Evolutionary conservation across 2,329 filamentous ascomycete species (phyloP).

Genomic region (Trichophyton rubrum): DNA sequence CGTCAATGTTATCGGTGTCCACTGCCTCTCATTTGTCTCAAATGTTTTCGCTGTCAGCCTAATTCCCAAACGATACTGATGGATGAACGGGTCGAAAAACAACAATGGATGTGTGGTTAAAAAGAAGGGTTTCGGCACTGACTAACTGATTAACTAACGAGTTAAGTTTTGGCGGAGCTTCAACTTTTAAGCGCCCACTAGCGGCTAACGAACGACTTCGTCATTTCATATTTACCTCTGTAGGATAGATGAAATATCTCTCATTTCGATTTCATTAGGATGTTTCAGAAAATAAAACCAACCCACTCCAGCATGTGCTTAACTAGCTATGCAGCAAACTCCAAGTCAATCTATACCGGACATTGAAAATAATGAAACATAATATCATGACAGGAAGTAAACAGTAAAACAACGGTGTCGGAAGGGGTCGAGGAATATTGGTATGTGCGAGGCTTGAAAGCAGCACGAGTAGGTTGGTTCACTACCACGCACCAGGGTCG

Average conservation of each 20-base stretch:
- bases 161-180: background rate
- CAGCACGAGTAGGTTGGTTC: background rate
- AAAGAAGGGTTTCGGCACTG: background rate
- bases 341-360: background rate
- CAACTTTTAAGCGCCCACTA: background rate
- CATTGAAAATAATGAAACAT: background rate
- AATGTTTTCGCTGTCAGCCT: background rate
- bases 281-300: background rate
- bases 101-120: background rate
- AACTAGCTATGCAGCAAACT: background rate
- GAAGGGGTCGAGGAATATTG: background rate
- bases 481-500: constrained; percentile 59
- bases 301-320: background rate
- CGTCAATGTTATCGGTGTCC: background rate
- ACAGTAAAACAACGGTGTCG: background rate
- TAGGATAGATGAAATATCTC: background rate
- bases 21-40: background rate
- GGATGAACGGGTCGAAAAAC: background rate
- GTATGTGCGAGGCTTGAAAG: background rate
- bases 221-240: background rate
- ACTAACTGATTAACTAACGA: background rate
- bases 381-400: background rate
- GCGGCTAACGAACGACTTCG: background rate
- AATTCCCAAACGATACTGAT: background rate
- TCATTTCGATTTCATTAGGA: background rate